Conservation (phyloP, 2,329 filamentous ascomycete genomes). For the Aspergillus flavus region DNA sequence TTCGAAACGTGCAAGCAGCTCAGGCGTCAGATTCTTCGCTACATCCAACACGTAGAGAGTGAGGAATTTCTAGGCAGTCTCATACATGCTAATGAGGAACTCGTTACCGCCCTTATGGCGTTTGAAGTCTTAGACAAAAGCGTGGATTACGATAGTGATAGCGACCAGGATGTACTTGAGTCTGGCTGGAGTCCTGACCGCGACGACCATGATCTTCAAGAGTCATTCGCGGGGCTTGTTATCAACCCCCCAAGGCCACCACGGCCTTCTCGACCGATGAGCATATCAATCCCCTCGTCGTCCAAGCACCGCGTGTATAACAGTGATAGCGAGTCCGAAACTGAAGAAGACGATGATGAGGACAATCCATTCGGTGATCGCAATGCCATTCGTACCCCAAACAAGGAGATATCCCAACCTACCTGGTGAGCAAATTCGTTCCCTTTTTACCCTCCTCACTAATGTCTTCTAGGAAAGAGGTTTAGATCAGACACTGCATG, state of each 20-base stretch:
- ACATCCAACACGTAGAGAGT: slow-evolving; percentile 87
- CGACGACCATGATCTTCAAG: slow-evolving; percentile 26
- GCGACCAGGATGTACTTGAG: slow-evolving; percentile 57
- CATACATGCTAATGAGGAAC: slow-evolving; percentile 90
- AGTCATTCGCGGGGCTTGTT: slow-evolving; percentile 38
- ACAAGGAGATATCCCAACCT: slow-evolving; percentile 33
- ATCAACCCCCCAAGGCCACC: slow-evolving; percentile 42
- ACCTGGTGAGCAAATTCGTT: slow-evolving; percentile 35
- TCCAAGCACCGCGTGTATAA: slow-evolving; percentile 42
- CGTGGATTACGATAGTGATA: slow-evolving; percentile 64
- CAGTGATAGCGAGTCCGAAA: slow-evolving; percentile 58
- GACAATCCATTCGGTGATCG: slow-evolving; percentile 84
- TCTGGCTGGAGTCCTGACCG: slow-evolving; percentile 33
- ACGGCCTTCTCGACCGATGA: slow-evolving; percentile 62
- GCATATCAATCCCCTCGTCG: slow-evolving; percentile 44
- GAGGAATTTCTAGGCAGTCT: slow-evolving; percentile 91
- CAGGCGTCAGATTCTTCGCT: slow-evolving; percentile 80
- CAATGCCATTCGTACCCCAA: slow-evolving; percentile 59
- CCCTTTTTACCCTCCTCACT: slow-evolving; percentile 9
- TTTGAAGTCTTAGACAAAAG: slow-evolving; percentile 85
- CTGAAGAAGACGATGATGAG: slow-evolving; percentile 67
- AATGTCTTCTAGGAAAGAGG: slow-evolving; percentile 31
- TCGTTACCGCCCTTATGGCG: slow-evolving; percentile 90
- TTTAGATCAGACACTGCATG: slow-evolving; percentile 17
- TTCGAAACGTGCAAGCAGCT: slow-evolving; percentile 88